Conservation (phyloP, 176 grass and related monocot genomes). For the Puya raimondii region DNA sequence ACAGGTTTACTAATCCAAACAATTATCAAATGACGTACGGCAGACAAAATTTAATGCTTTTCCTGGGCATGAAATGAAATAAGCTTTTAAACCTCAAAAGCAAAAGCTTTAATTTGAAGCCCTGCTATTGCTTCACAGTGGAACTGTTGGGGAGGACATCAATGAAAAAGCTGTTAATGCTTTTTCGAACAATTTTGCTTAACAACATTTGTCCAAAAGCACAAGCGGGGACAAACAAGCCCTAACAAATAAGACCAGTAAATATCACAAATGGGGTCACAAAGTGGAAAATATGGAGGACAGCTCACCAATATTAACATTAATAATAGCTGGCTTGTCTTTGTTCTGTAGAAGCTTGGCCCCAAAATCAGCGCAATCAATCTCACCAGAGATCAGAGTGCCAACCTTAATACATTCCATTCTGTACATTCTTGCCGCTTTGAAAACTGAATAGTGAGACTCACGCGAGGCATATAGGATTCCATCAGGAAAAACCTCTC, state of each 20-base stretch:
- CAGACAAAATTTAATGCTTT: too few relatives aligned
- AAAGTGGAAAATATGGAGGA: background rate
- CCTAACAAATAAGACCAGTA: slow-evolving; percentile 7
- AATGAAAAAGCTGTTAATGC: too few relatives aligned
- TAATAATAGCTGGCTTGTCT: slow-evolving; percentile 77
- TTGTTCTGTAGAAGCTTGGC: slow-evolving; percentile 47
- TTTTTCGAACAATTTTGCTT: too few relatives aligned
- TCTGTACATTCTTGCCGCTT: slow-evolving; percentile 85
- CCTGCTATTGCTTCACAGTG: too few relatives aligned
- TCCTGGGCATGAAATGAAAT: too few relatives aligned
- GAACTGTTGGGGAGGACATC: too few relatives aligned
- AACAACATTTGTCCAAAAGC: too few relatives aligned
- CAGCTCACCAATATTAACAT: slow-evolving; percentile 73
- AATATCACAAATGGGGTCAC: background rate
- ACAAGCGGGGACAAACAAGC: too few relatives aligned
- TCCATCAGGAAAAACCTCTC: slow-evolving; percentile 71
- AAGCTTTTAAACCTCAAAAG: too few relatives aligned
- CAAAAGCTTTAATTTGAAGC: background rate
- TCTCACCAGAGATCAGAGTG: slow-evolving; percentile 71
- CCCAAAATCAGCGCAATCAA: slow-evolving; percentile 54
- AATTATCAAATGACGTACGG: too few relatives aligned
- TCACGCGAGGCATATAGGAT: slow-evolving; percentile 64
- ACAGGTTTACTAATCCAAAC: too few relatives aligned
- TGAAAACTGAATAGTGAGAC: slow-evolving; percentile 88
- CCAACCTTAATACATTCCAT: slow-evolving; percentile 80